Evolutionary conservation across 176 grass and related monocot species (phyloP).

Genomic region (Tillandsia leiboldiana): DNA sequence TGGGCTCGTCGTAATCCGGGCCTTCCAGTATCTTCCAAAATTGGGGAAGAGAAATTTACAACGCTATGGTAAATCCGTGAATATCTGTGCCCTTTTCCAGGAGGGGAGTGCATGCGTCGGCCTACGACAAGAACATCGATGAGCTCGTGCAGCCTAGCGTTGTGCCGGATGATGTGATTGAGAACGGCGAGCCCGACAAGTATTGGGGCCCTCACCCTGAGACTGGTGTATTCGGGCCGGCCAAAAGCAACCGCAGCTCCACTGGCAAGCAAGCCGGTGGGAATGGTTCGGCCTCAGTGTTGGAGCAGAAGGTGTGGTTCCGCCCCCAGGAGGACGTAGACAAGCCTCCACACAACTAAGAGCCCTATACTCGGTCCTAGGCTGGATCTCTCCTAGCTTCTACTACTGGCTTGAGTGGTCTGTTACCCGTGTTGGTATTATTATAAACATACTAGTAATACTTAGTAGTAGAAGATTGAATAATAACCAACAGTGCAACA

Average conservation of each 20-base stretch:
- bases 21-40: too few species aligned
- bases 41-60: too few species aligned
- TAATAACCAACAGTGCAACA: too few species aligned
- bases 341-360: conserved; percentile 18
- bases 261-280: conserved; percentile 4
- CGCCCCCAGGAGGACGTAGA: conserved; percentile 70
- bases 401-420: too few species aligned
- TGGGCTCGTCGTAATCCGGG: too few species aligned
- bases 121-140: conserved; percentile 95
- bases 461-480: too few species aligned
- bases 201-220: conserved; percentile 81
- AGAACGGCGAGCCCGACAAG: conserved; percentile 45
- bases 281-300: conserved; percentile 28
- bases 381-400: too few species aligned
- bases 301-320: conserved; percentile 95
- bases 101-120: conserved; percentile 60
- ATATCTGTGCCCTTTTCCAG: neutral
- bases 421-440: too few species aligned
- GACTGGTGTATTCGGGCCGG: conserved; percentile 81
- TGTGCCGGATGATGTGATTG: conserved; percentile 93
- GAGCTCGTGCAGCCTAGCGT: conserved; percentile 56
- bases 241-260: conserved; percentile 11
- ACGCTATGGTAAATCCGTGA: too few species aligned
- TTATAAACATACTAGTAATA: too few species aligned
- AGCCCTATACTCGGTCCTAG: too few species aligned